Evolutionary conservation across 331 rosid species (phyloP).

Genomic region (Saraca asoca): DNA sequence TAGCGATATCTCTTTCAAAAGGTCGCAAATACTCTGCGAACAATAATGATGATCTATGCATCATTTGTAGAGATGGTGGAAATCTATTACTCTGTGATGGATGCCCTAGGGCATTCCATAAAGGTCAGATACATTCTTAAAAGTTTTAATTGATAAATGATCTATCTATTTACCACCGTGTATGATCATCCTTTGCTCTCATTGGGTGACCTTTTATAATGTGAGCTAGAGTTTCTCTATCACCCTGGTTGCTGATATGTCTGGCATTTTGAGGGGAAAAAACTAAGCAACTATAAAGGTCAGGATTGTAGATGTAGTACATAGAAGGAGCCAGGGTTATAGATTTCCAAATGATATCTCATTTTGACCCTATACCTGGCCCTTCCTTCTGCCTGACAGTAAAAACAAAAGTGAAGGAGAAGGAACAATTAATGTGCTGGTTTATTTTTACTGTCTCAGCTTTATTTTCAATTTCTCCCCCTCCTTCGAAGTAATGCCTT

Average conservation of each 20-base stretch:
- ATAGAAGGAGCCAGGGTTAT: neutral
- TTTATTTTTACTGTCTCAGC: neutral
- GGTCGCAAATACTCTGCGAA: conserved; percentile 78
- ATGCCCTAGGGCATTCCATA: conserved; percentile 98
- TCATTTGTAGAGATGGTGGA: conserved; percentile 94
- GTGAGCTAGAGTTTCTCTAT: conserved; percentile 19
- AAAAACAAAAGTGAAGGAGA: neutral
- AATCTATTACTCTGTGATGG: conserved; percentile 94
- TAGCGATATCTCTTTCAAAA: conserved; percentile 87
- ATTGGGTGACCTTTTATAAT: conserved; percentile 12
- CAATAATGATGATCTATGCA: conserved; percentile 89
- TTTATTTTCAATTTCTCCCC: neutral
- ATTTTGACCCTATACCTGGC: neutral
- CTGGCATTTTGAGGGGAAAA: neutral
- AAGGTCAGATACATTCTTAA: conserved; percentile 58
- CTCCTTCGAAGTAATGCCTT: neutral
- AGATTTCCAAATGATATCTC: neutral
- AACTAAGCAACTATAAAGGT: no score
- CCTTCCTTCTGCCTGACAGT: neutral
- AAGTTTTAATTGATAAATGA: conserved; percentile 14
- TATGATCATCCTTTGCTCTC: conserved; percentile 18
- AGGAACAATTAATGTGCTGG: neutral
- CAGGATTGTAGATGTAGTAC: no score
- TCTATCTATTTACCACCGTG: conserved; percentile 21
- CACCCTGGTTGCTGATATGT: conserved; percentile 11